phyloP scores from a whole-genome alignment of 495 filamentous ascomycete species.

The Hyaloscypha finlandica region DNA sequence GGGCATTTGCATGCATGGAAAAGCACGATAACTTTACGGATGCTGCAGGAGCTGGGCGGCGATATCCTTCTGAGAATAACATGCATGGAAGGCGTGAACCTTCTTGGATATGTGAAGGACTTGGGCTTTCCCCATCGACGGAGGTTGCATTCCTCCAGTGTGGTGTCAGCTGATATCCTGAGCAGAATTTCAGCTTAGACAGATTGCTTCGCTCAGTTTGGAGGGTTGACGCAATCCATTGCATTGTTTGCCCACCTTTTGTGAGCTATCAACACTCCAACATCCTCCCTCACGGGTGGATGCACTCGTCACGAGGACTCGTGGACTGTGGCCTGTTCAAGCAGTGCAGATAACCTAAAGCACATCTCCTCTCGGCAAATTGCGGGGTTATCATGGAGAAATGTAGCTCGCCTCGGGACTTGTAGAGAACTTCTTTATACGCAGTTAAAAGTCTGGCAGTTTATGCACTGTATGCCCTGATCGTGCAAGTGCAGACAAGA shows the following conservation, averaged over 20 bases:
- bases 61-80: no score
- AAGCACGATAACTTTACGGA: no score
- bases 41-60: no score
- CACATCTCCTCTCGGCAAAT: background rate
- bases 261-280: background rate
- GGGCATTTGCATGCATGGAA: slow-evolving; percentile 30
- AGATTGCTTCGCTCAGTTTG: background rate
- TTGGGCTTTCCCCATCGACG: no score
- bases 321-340: background rate
- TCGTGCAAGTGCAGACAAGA: background rate
- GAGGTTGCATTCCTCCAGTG: no score
- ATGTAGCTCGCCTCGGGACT: background rate
- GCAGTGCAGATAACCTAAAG: background rate
- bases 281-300: background rate
- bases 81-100: no score
- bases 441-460: background rate
- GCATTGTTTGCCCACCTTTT: background rate
- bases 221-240: background rate
- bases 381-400: background rate
- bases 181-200: no score
- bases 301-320: background rate
- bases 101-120: no score
- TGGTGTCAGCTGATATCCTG: no score
- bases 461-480: background rate
- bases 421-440: background rate